phyloP scores from a whole-genome alignment of 75 land plant species.

The Selaginella tamariscina region DNA sequence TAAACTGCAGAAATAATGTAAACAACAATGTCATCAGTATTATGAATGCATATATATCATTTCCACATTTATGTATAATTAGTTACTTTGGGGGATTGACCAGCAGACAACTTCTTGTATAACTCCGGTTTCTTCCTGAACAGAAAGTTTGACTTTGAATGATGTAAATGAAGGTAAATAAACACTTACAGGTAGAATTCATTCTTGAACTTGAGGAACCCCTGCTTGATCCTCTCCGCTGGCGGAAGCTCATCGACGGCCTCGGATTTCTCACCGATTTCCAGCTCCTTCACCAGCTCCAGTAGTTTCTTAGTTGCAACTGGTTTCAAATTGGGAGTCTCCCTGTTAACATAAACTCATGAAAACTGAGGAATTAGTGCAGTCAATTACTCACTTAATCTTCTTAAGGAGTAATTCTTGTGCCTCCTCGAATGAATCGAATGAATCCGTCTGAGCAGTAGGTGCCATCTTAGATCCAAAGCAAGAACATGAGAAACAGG shows the following conservation, averaged over 20 bases:
- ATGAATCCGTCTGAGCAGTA: no score
- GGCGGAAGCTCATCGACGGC: slow-evolving; percentile 12
- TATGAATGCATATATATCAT: not conserved
- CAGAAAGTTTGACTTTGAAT: not conserved
- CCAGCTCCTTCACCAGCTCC: slow-evolving; percentile 25
- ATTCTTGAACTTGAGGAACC: slow-evolving; percentile 47
- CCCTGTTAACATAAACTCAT: not conserved
- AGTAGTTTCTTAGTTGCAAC: slow-evolving; percentile 18
- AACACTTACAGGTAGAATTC: slow-evolving; percentile 37
- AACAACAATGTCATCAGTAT: not conserved
- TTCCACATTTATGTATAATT: not conserved
- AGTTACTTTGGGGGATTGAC: slow-evolving; percentile 61
- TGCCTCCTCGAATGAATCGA: not conserved
- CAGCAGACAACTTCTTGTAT: slow-evolving; percentile 40
- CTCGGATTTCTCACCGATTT: not conserved
- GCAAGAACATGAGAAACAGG: no score
- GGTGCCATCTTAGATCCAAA: no score
- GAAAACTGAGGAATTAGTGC: not conserved
- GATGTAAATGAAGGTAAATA: not conserved
- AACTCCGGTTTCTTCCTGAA: slow-evolving; percentile 58
- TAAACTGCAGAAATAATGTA: slow-evolving; percentile 42
- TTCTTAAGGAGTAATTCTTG: not conserved
- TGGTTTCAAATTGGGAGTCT: slow-evolving; percentile 21
- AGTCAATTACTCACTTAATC: not conserved
- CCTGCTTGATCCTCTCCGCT: slow-evolving; percentile 35